Evolutionary conservation across 352 stramenopile species (phyloP).

Genomic region (Vaucheria bursata): DNA sequence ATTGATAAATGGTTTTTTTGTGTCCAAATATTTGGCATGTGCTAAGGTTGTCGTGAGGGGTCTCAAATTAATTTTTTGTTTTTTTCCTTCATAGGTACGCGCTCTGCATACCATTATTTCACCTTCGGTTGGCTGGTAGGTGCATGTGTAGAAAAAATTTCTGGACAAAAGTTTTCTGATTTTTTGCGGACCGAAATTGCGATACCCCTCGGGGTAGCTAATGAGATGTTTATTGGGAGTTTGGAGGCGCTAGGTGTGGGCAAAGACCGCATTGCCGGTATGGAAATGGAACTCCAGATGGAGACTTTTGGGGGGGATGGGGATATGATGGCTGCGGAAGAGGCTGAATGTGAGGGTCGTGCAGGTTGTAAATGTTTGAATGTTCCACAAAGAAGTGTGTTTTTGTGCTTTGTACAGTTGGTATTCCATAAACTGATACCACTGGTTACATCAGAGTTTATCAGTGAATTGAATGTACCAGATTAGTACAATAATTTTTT

Average conservation of each 20-base stretch:
- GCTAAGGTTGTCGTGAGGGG: no score
- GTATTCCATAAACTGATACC: no score
- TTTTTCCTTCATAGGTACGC: no score
- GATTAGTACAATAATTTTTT: no score
- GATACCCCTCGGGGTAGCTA: conserved; percentile 18
- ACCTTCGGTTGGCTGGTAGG: conserved; percentile 50
- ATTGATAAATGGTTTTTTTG: no score
- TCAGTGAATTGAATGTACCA: no score
- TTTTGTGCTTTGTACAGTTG: no score
- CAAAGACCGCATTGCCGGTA: conserved; percentile 12
- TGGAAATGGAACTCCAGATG: conserved; percentile 28
- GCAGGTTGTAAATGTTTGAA: no score
- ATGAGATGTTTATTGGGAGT: conserved; percentile 41
- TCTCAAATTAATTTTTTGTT: no score
- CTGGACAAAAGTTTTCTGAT: neutral
- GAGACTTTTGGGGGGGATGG: neutral
- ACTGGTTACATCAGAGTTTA: no score
- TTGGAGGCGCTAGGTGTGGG: conserved; percentile 11
- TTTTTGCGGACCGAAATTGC: conserved; percentile 30
- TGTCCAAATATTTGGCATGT: no score
- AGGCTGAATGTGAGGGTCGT: neutral
- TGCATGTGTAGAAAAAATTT: conserved; percentile 37
- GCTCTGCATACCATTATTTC: conserved; percentile 51
- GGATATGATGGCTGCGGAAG: neutral
- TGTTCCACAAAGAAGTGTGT: no score